phyloP scores from a whole-genome alignment of 805 yeast genomes.

The Candida anglica region DNA sequence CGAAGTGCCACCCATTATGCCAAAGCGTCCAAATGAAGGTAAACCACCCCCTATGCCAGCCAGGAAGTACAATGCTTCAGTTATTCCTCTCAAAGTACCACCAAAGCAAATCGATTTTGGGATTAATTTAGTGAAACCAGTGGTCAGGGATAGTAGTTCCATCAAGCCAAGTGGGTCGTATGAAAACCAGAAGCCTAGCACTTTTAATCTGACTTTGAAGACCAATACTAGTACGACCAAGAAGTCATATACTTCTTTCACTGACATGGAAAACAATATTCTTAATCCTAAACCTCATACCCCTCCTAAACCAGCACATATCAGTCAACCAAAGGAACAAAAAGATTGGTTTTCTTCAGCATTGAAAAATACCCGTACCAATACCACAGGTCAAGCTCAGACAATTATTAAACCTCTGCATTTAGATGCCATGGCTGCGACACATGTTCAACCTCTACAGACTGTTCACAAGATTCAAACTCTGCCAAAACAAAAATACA shows the following conservation, averaged over 20 bases:
- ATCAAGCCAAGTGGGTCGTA: too few species aligned
- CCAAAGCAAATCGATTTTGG: constrained; percentile 7
- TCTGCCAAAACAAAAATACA: background rate
- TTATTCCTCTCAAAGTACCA: background rate
- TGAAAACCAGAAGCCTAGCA: too few species aligned
- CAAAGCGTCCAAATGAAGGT: too few species aligned
- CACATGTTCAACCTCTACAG: too few species aligned
- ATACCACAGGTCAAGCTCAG: constrained; percentile 5
- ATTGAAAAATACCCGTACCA: constrained; percentile 7
- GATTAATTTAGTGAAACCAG: constrained; percentile 14
- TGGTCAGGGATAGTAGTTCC: too few species aligned
- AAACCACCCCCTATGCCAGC: constrained; percentile 11
- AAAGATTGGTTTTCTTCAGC: constrained; percentile 13
- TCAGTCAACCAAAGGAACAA: constrained; percentile 7
- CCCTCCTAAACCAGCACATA: constrained; percentile 6
- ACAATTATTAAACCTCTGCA: constrained; percentile 2
- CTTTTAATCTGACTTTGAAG: too few species aligned
- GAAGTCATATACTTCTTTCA: constrained; percentile 13
- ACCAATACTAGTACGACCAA: too few species aligned
- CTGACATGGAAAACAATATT: constrained; percentile 13
- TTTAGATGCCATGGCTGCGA: constrained; percentile 1
- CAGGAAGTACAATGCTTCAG: background rate
- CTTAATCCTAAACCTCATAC: background rate
- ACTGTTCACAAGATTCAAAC: too few species aligned
- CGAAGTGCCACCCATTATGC: too few species aligned